phyloP scores from a whole-genome alignment of 2,329 filamentous ascomycete species.

The Epicoccum nigrum region DNA sequence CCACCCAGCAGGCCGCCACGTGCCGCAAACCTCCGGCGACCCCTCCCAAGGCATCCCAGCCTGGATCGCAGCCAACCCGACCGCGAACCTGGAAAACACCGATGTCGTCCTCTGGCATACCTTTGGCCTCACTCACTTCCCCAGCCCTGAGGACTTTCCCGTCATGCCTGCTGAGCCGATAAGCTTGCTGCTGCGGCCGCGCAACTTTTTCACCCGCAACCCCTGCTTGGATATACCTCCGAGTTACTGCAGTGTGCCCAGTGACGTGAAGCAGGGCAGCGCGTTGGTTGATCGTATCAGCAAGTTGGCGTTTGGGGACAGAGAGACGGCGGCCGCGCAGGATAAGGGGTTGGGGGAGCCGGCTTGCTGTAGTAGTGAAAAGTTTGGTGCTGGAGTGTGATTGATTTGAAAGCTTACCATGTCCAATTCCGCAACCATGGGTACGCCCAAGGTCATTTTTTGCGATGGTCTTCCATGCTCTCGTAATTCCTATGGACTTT shows the following conservation, averaged over 20 bases:
- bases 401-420: no score
- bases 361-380: slow-evolving; percentile 25
- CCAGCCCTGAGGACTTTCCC: slow-evolving; percentile 87
- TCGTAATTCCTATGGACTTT: no score
- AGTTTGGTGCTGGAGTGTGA: slow-evolving; percentile 27
- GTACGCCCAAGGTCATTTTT: no score
- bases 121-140: slow-evolving; percentile 89
- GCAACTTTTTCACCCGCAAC: slow-evolving; percentile 83
- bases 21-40: slow-evolving; percentile 84
- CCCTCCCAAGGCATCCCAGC: slow-evolving; percentile 73
- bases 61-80: slow-evolving; percentile 75
- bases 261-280: slow-evolving; percentile 63
- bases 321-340: slow-evolving; percentile 29
- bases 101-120: slow-evolving; percentile 94
- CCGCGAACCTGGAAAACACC: slow-evolving; percentile 74
- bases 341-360: slow-evolving; percentile 3
- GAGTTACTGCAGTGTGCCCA: slow-evolving; percentile 74
- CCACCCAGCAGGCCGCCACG: slow-evolving; percentile 84
- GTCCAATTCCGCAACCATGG: no score
- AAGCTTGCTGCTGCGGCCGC: slow-evolving; percentile 75
- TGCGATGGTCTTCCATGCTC: no score
- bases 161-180: slow-evolving; percentile 86
- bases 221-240: slow-evolving; percentile 82
- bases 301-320: slow-evolving; percentile 54
- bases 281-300: slow-evolving; percentile 58